Evolutionary conservation across 129 eudicot species (phyloP), one percentile per base, ranked within the genome.

Genomic region (Scalesia atractyloides): DNA sequence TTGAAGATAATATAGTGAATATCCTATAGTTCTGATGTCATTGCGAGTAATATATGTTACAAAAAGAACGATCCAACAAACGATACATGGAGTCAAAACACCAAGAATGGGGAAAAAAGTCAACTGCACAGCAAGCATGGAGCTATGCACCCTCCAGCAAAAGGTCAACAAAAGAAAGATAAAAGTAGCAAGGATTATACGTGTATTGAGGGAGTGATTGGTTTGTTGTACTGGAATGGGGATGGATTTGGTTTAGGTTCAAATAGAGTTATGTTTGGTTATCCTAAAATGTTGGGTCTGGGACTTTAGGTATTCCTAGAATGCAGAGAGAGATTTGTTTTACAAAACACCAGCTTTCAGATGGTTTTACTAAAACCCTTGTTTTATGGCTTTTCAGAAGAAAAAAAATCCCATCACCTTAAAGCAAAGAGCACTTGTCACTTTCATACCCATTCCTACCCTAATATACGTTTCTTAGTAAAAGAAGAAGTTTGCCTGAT

Each of bases 401-500:
- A n/a, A 50, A 30, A 30, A n/a, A n/a, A n/a, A n/a, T n/a, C 56
- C 56, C 19, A 50, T 50, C 56, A 50, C 20, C 20, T 50, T 50
- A 15, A 15, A 50, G 56, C 56, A 50, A 16, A 50, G 19, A 50
- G 11, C 20, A 50, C 56, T 7, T n/a, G 56, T 46, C 62, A 56
- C 62, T 3, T 56, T 26, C 66, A 60, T 60, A 11, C 7, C 41
- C 66, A 60, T 30, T 60, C 66, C 44, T 60, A 60, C 3, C 17
- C 66, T 60, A 30, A 6, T 9, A 60, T 60, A 60, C 30, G 7
- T 30, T 60, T 58, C 64, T 26, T 26, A 60, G 44, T 30, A 60
- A 60, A 30, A 41, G 46, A 60, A 30, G 63, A 69, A 30, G 34
- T 81, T 74, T 68, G 73, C 99, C 99, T 71, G 97, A 80, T 79